Evolutionary conservation across 495 filamentous ascomycete species (phyloP).

Genomic region (Xylaria longipes): DNA sequence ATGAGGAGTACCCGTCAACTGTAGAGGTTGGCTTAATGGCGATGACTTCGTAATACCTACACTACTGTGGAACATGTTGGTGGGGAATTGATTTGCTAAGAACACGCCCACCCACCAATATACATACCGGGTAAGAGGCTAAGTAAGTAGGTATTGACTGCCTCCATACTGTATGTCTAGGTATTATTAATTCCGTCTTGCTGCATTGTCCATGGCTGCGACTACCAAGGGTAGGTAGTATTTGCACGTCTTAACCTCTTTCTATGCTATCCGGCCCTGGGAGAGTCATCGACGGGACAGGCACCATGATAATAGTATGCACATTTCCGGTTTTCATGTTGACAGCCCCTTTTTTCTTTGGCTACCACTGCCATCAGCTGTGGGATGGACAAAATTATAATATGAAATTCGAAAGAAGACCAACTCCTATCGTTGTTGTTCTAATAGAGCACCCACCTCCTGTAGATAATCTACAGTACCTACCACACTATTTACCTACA

Average conservation of each 20-base stretch:
- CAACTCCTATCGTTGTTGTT: not conserved
- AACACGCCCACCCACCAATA: not conserved
- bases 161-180: no score
- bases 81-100: not conserved
- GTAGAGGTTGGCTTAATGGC: not conserved
- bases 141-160: not conserved
- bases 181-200: not conserved
- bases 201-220: not conserved
- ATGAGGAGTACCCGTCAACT: not conserved
- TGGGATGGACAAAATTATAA: not conserved
- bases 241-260: not conserved
- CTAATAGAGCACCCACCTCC: not conserved
- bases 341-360: slow-evolving; percentile 12
- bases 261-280: not conserved
- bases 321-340: not conserved
- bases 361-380: slow-evolving; percentile 13
- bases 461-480: no score
- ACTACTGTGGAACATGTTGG: not conserved
- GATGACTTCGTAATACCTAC: not conserved
- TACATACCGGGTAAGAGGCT: not conserved
- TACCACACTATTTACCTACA: not conserved
- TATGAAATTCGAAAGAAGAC: not conserved
- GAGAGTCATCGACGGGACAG: slow-evolving; percentile 16
- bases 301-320: not conserved
- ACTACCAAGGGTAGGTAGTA: not conserved